These are phyloP conservation scores for Candida stauntonica DNA, from an alignment of 805 yeast species.

Conservation along the genomic window DNA sequence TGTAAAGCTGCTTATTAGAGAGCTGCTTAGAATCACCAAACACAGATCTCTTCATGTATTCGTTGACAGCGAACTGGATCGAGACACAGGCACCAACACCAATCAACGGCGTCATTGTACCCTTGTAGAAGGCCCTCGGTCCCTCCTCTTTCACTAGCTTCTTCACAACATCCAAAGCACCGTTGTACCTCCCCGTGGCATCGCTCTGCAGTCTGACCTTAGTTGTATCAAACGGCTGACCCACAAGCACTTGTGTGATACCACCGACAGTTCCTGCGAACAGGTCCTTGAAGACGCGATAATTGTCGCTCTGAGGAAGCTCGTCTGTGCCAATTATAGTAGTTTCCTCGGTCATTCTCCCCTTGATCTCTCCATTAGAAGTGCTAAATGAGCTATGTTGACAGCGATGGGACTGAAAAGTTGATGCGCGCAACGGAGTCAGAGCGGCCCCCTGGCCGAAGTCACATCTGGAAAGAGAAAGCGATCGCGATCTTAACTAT, in stretches of 20 bases:
- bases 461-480: not conserved
- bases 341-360: slow-evolving; percentile 16
- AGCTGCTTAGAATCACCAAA: slow-evolving; percentile 38
- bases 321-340: slow-evolving; percentile 11
- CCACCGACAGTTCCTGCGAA: slow-evolving; percentile 93
- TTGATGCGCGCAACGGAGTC: too few species aligned
- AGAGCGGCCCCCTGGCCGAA: not conserved
- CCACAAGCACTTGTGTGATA: slow-evolving; percentile 89
- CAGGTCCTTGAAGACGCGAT: slow-evolving; percentile 25
- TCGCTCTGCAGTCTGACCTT: slow-evolving; percentile 81
- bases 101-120: slow-evolving; percentile 86
- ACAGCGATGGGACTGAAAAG: not conserved
- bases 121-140: slow-evolving; percentile 81
- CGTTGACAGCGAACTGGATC: slow-evolving; percentile 93
- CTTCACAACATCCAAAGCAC: slow-evolving; percentile 74
- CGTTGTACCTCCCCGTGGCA: slow-evolving; percentile 66
- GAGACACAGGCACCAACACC: slow-evolving; percentile 99
- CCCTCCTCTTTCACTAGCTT: slow-evolving; percentile 78
- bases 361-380: too few species aligned
- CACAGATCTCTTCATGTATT: slow-evolving; percentile 83
- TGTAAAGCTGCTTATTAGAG: slow-evolving; percentile 62
- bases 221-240: slow-evolving; percentile 95
- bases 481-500: too few species aligned
- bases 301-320: slow-evolving; percentile 14
- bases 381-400: too few species aligned